Percentiles rank a stretch among this genome's conserved stretches.
These are phyloP conservation scores for Xylaria arbuscula DNA, from an alignment of 2,329 filamentous ascomycete species.

Conservation along the genomic window DNA sequence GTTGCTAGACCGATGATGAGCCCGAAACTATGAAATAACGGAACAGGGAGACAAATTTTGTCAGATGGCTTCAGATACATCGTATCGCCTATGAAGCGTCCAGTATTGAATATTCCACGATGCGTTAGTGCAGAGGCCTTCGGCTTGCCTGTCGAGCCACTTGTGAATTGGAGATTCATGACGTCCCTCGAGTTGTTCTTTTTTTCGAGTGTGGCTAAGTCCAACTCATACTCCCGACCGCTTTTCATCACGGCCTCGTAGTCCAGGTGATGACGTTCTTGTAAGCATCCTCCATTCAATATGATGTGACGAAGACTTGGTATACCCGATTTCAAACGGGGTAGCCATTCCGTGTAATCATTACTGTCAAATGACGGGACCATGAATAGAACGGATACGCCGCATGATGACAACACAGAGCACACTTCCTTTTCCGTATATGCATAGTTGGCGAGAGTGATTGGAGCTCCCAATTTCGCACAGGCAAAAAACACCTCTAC, in stretches of 20 bases:
- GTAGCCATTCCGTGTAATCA: background rate
- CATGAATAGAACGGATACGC: background rate
- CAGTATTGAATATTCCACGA: background rate
- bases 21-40: background rate
- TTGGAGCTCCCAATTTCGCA: background rate
- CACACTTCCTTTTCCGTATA: background rate
- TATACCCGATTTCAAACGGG: background rate
- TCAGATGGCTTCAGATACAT: background rate
- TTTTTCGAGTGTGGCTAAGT: background rate
- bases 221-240: background rate
- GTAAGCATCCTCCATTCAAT: background rate
- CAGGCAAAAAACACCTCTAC: background rate
- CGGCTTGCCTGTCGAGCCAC: background rate
- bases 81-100: background rate
- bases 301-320: background rate
- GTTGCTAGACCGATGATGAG: background rate
- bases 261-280: background rate
- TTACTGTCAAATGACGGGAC: background rate
- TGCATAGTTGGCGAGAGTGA: background rate
- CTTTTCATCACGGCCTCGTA: background rate
- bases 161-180: background rate
- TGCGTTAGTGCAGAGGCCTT: background rate
- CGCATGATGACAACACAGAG: background rate
- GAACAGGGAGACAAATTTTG: conserved; percentile 1
- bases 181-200: background rate